These are phyloP conservation scores for Pecoramyces ruminantium DNA, from an alignment of 192 early-diverging fungal species.

Conservation along the genomic window DNA sequence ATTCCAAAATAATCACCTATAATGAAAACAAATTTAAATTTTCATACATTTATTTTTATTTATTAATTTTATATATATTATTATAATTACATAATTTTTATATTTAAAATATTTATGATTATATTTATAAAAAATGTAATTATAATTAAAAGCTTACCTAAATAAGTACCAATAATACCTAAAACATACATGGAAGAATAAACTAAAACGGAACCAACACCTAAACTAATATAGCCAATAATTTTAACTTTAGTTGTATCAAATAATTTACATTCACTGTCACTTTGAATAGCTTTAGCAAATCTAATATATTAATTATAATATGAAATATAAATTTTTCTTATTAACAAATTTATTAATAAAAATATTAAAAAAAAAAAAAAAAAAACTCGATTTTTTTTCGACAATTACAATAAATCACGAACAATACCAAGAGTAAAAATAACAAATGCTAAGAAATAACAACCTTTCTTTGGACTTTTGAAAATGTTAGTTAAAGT, in stretches of 20 bases:
- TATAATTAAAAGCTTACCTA: neutral
- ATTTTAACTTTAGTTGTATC: slow-evolving; percentile 21
- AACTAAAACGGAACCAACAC: slow-evolving; percentile 24
- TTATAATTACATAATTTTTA: no score
- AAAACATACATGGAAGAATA: neutral
- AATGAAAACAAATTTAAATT: neutral
- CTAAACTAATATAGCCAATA: slow-evolving; percentile 17
- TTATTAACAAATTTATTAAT: no score
- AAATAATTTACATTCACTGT: slow-evolving; percentile 54
- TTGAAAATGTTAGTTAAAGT: slow-evolving; percentile 47
- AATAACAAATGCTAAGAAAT: slow-evolving; percentile 60
- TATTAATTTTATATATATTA: no score
- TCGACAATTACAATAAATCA: slow-evolving; percentile 40
- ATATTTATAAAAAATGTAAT: no score
- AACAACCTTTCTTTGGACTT: slow-evolving; percentile 60
- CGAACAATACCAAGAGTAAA: slow-evolving; percentile 66
- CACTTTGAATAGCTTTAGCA: slow-evolving; percentile 15
- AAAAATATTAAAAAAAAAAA: neutral
- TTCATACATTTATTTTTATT: no score
- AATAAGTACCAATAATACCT: neutral
- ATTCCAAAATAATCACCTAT: slow-evolving; percentile 89
- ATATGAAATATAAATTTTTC: no score
- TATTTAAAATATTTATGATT: no score
- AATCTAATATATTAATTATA: neutral
- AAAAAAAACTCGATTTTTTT: neutral